Evolutionary conservation across 2,329 filamentous ascomycete species (phyloP), one percentile per base, ranked within the genome.

Genomic region (Penicillium digitatum): DNA sequence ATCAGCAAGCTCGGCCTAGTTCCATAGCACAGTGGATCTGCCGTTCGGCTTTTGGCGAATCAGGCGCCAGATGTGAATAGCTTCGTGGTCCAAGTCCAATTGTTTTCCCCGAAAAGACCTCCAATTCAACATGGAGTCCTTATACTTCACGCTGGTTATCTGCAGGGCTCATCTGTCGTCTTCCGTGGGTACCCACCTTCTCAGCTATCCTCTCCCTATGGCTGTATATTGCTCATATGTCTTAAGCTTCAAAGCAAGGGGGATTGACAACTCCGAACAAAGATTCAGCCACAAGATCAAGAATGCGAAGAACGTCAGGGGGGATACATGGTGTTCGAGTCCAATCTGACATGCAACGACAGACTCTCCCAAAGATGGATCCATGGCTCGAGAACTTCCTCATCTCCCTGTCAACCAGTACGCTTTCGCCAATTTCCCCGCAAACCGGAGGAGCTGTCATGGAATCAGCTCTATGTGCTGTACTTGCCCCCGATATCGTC

Each of bases 371-470:
- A 14, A 26, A 26, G 8, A n/a, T 3, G 14, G 14, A 35, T 29
- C 43, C 51, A 34, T 31, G 43, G 44, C n/a, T 22, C 43, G 12
- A 3, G 5, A 24, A 48, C 24, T 27, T 26, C 35, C 50, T 22
- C 26, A n/a, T 39, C 10, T 34, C 7, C 2, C 16, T 5, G 24
- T 34, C 16, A 12, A 26, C 50, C 50, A 52, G 22, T 46, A 16
- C 10, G 10, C 3, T 46, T 47, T 14, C 34, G 8, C 27, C 1
- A 12, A 27, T 14, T 18, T 27, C 27, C 12, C 32, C 53, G 31
- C n/a, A 31, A 22, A 26, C 7, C 43, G 26, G 24, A 55, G 40
- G n/a, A 55, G 47, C 47, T 55, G 53, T 55, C 52, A 55, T 50
- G 26, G 37, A 55, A 44, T 51, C 16, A 24, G 32, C 14, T 39